Evolutionary conservation across 192 early-diverging fungal species (phyloP).

Genomic region (Allomyces javanicus): DNA sequence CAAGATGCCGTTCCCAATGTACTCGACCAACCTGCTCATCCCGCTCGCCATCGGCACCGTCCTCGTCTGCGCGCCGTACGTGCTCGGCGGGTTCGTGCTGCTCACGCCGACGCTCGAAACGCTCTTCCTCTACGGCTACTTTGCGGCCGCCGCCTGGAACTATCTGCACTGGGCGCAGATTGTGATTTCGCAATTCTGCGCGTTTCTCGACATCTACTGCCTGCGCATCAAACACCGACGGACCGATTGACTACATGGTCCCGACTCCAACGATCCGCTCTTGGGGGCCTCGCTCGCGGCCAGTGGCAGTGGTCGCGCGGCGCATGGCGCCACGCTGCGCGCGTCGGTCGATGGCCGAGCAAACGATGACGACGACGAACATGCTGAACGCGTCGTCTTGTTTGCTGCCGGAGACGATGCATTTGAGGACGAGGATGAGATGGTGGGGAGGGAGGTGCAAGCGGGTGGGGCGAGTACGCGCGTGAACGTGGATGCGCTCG

Average conservation of each 20-base stretch:
- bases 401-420: too few relatives aligned
- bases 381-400: too few relatives aligned
- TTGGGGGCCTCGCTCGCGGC: too few relatives aligned
- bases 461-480: too few relatives aligned
- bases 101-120: slow-evolving; percentile 48
- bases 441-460: too few relatives aligned
- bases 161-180: slow-evolving; percentile 71
- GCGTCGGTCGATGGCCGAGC: too few relatives aligned
- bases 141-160: slow-evolving; percentile 46
- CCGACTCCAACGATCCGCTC: too few relatives aligned
- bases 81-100: slow-evolving; percentile 34
- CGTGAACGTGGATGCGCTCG: too few relatives aligned
- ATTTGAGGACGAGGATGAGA: too few relatives aligned
- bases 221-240: slow-evolving; percentile 36
- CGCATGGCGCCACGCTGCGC: too few relatives aligned
- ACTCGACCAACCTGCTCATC: slow-evolving; percentile 45
- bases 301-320: too few relatives aligned
- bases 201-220: slow-evolving; percentile 67
- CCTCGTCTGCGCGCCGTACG: slow-evolving; percentile 37
- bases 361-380: too few relatives aligned
- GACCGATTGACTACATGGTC: background rate
- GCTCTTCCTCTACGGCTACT: slow-evolving; percentile 44
- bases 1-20: slow-evolving; percentile 61
- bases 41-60: slow-evolving; percentile 52
- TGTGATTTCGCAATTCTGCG: slow-evolving; percentile 76